Evolutionary conservation across 345 rosid genomes (phyloP), one percentile per base, ranked within the genome.

Genomic region (Punica granatum): DNA sequence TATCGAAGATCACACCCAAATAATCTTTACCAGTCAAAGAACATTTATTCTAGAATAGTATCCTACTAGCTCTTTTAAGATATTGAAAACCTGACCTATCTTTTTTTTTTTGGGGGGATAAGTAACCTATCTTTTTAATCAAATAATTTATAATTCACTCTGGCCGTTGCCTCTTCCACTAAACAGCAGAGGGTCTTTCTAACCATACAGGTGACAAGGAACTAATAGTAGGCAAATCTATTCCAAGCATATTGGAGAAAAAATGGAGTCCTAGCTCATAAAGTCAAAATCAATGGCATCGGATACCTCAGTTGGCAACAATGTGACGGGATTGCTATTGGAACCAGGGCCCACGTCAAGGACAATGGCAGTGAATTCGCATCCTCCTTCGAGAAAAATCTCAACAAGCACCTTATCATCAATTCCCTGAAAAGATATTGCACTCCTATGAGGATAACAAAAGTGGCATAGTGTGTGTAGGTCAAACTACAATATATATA

Each of bases 351-450:
- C 98, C 72, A 90, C 94, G 71, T 90, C 98, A 73, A 93, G 84
- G 74, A 93, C 84, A 74, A 90, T 89, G 76, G 97, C 88, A 35
- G 98, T 93, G 74, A 93, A 90, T 79, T 93, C 97, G 60, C 83
- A 84, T 31, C 90, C 96, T 81, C 92, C 88, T 80, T 93, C 83
- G 36, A 93, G 90, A 80, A 86, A 90, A 67, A 86, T 75, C 80
- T 93, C 98, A 65, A 90, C 73, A 39, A 93, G 69, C 69, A 89
- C 82, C 74, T 82, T 82, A 66, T 83, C 87, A 72, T 90, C 98
- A 67, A 93, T 90, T 67, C 92, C 96, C 98, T 93, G 80, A 37
- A 65, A 56, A 46, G 42, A 64, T 16, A 69, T 48, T 16, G 61
- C 3, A 56, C 19, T 2, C 34, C 6, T 56, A 56, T 28, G 33